phyloP scores from a whole-genome alignment of 2,329 filamentous ascomycete species.

The Penicillium olsonii region DNA sequence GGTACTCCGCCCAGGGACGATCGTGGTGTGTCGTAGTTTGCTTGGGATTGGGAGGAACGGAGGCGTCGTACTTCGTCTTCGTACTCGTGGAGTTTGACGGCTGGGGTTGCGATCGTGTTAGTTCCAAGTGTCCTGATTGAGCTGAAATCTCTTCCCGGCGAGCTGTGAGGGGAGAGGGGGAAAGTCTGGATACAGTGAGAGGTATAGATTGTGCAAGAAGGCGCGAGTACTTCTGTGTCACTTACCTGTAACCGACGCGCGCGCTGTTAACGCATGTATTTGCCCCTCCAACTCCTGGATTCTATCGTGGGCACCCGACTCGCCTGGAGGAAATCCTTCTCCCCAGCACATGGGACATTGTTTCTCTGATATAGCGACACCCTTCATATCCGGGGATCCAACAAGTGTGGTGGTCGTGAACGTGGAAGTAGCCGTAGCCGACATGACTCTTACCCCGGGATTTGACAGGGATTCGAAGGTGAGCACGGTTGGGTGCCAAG shows the following conservation, averaged over 20 bases:
- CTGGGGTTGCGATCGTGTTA: conserved; percentile 32
- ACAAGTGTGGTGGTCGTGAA: conserved; percentile 35
- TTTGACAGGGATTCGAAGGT: conserved; percentile 1
- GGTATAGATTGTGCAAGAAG: too few relatives aligned
- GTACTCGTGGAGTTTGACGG: conserved; percentile 62
- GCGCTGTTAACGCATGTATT: conserved; percentile 53
- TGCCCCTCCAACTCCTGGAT: conserved; percentile 58
- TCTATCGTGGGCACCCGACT: conserved; percentile 39
- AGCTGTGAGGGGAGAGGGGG: not conserved
- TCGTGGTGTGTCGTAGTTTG: conserved; percentile 22
- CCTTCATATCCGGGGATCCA: conserved; percentile 32
- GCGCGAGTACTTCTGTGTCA: not conserved
- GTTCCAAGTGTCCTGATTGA: not conserved
- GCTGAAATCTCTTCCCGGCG: not conserved
- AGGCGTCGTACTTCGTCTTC: conserved; percentile 62
- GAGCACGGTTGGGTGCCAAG: too few relatives aligned
- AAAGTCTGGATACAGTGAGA: not conserved
- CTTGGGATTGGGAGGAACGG: conserved; percentile 30
- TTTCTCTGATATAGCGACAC: conserved; percentile 23
- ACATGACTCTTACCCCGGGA: conserved; percentile 29
- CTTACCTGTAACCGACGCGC: conserved; percentile 56
- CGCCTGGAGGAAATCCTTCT: conserved; percentile 27
- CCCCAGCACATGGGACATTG: conserved; percentile 45
- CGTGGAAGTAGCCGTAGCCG: conserved; percentile 24
- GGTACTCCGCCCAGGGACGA: conserved; percentile 27